Conservation (phyloP, 139 green algal species). For the Coelastrella sp. region DNA sequence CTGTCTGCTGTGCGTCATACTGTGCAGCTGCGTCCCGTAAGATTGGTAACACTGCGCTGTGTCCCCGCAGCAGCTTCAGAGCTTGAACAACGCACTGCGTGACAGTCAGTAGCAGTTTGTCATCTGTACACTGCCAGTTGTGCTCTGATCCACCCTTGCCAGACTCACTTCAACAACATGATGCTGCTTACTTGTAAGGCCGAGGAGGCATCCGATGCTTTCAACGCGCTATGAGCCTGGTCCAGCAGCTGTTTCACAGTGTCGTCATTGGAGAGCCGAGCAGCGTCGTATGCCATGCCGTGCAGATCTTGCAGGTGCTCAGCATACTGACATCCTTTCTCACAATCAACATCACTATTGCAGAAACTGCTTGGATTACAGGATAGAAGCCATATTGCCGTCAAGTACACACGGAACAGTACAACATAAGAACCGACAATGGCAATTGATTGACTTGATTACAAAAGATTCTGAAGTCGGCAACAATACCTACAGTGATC, state of each 20-base stretch:
- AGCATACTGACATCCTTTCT: background rate
- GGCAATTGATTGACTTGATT: no score
- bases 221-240: background rate
- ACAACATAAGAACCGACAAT: no score
- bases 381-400: no score
- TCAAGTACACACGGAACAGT: no score
- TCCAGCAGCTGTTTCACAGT: slow-evolving; percentile 10
- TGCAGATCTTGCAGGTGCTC: no score
- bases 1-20: slow-evolving; percentile 4
- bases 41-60: slow-evolving; percentile 12
- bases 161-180: no score
- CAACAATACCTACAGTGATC: no score
- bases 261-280: background rate
- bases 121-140: no score
- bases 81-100: slow-evolving; percentile 29
- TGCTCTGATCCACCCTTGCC: no score
- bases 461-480: no score
- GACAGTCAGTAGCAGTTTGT: background rate
- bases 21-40: slow-evolving; percentile 22
- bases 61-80: slow-evolving; percentile 11
- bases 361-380: background rate
- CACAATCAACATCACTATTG: background rate
- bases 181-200: slow-evolving; percentile 1
- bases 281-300: background rate
- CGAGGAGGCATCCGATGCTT: background rate